Percentiles rank a stretch among this genome's conserved stretches.
These are phyloP conservation scores for Neofusicoccum sp. DNA, from an alignment of 2,329 filamentous ascomycete species.

Conservation along the genomic window DNA sequence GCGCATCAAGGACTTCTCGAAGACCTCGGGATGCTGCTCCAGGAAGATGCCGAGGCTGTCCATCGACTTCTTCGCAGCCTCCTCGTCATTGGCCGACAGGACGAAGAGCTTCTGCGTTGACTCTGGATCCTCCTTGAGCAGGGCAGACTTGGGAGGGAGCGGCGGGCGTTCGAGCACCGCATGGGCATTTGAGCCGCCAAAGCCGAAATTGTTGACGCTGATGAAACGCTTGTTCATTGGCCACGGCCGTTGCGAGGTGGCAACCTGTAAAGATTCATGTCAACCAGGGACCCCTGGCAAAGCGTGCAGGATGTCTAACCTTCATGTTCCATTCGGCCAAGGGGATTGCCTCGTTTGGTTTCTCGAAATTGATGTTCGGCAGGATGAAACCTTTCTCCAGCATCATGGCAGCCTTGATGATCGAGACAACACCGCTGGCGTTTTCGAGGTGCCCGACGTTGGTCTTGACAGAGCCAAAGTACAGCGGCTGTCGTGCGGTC, in stretches of 20 bases:
- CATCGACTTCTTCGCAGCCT: neutral
- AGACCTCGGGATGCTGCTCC: slow-evolving; percentile 16
- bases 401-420: slow-evolving; percentile 32
- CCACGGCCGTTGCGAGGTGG: slow-evolving; percentile 14
- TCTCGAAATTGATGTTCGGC: slow-evolving; percentile 25
- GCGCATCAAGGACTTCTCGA: slow-evolving; percentile 12
- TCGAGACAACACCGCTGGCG: slow-evolving; percentile 26
- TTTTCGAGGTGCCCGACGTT: slow-evolving; percentile 35
- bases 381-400: slow-evolving; percentile 25
- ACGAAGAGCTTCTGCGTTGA: slow-evolving; percentile 4
- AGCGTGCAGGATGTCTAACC: slow-evolving; percentile 5
- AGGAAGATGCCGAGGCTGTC: slow-evolving; percentile 11
- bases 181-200: slow-evolving; percentile 21
- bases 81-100: slow-evolving; percentile 14
- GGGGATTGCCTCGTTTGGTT: slow-evolving; percentile 20
- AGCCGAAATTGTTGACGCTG: slow-evolving; percentile 21
- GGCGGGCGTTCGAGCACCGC: slow-evolving; percentile 13
- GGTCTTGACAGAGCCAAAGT: slow-evolving; percentile 26
- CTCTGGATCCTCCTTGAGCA: neutral
- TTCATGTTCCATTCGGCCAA: slow-evolving; percentile 21
- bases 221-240: slow-evolving; percentile 13
- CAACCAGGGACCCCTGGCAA: neutral
- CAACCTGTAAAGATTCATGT: neutral
- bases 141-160: neutral
- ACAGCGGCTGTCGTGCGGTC: slow-evolving; percentile 26